phyloP scores from a whole-genome alignment of 2,329 filamentous ascomycete species.

The Neurospora crassa region DNA sequence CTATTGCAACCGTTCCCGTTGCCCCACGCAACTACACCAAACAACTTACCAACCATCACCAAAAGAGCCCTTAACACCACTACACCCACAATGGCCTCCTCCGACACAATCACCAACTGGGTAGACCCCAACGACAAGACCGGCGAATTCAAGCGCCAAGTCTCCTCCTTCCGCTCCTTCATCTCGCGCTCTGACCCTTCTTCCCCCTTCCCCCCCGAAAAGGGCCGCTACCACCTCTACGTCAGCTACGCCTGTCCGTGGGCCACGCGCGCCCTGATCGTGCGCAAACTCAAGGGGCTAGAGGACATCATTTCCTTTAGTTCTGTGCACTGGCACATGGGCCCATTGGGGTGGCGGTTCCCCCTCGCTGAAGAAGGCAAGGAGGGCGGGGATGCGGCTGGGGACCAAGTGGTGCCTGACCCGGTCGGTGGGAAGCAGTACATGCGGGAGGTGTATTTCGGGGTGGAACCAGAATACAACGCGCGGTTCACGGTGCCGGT shows the following conservation, averaged over 20 bases:
- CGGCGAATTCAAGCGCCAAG: conserved; percentile 88
- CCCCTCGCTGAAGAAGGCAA: conserved; percentile 48
- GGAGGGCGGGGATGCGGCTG: conserved; percentile 44
- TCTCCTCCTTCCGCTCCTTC: conserved; percentile 71
- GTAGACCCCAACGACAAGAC: conserved; percentile 65
- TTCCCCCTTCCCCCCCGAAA: conserved; percentile 74
- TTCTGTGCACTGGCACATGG: conserved; percentile 88
- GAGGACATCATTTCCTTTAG: conserved; percentile 73
- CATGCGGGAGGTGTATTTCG: conserved; percentile 73
- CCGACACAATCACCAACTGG: conserved; percentile 67
- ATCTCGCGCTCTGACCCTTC: conserved; percentile 55
- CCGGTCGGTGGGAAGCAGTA: conserved; percentile 61
- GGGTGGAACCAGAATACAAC: conserved; percentile 58
- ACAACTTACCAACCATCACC: background rate
- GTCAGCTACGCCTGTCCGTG: conserved; percentile 92
- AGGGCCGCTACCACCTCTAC: conserved; percentile 87
- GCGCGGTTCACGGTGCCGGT: conserved; percentile 84
- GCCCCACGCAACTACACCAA: background rate
- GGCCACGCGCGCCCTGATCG: conserved; percentile 83
- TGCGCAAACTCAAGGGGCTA: conserved; percentile 81
- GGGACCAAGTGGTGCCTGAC: conserved; percentile 55
- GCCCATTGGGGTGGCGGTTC: conserved; percentile 70
- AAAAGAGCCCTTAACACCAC: background rate
- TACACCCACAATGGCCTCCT: background rate
- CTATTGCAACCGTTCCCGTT: background rate